phyloP scores from a whole-genome alignment of 179 eudicot species.

The Silene vulgaris region DNA sequence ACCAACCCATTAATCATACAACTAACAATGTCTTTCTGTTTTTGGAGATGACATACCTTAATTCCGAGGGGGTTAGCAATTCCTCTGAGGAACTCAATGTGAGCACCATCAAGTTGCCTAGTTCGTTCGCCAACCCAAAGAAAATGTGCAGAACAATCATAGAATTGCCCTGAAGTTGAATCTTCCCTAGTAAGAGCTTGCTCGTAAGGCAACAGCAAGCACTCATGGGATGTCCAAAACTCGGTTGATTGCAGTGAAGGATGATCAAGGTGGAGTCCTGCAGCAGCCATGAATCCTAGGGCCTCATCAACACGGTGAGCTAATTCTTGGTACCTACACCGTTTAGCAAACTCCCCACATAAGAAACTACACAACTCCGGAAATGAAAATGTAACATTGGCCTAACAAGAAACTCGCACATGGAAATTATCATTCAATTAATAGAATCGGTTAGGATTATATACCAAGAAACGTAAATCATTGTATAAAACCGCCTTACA shows the following conservation, averaged over 20 bases:
- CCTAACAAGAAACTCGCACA: too few relatives aligned
- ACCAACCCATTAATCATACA: too few relatives aligned
- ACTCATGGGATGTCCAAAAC: constrained; percentile 66
- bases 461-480: too few relatives aligned
- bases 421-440: too few relatives aligned
- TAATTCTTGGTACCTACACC: constrained; percentile 53
- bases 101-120: constrained; percentile 55
- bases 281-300: constrained; percentile 67
- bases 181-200: constrained; percentile 57
- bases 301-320: constrained; percentile 68
- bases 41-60: constrained; percentile 29
- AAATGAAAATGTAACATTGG: too few relatives aligned
- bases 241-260: constrained; percentile 56
- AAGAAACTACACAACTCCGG: background rate
- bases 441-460: too few relatives aligned
- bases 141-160: constrained; percentile 64
- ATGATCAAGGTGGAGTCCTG: constrained; percentile 57
- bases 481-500: too few relatives aligned
- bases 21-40: too few relatives aligned
- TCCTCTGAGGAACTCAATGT: constrained; percentile 51
- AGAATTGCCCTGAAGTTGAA: constrained; percentile 55
- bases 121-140: constrained; percentile 54
- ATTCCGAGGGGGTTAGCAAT: constrained; percentile 55
- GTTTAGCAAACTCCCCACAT: constrained; percentile 21
- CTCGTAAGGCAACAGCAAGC: constrained; percentile 53